These are phyloP conservation scores for Sporothrix sp. DNA, from an alignment of 2,329 filamentous ascomycete genomes.

Conservation along the genomic window DNA sequence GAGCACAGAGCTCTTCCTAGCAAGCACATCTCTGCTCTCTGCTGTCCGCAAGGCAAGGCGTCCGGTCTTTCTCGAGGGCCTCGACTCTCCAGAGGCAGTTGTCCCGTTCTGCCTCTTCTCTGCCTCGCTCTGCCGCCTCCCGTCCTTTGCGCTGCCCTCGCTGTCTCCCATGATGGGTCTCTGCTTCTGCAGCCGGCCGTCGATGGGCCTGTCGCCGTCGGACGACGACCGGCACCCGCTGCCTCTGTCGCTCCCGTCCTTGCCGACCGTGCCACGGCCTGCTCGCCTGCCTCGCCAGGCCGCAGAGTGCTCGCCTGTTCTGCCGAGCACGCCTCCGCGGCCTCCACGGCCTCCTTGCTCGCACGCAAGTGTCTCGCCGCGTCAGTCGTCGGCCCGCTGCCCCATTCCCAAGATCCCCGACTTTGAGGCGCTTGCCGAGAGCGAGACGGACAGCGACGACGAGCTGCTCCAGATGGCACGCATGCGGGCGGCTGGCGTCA, in stretches of 20 bases:
- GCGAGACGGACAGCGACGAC: slow-evolving; percentile 34
- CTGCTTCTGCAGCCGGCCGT: slow-evolving; percentile 16
- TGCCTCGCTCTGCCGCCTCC: not conserved
- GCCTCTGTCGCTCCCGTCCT: not conserved
- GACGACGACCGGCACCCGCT: not conserved
- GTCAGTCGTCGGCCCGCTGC: not conserved
- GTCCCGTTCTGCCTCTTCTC: no score
- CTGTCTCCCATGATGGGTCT: slow-evolving; percentile 11
- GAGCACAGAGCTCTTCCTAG: no score
- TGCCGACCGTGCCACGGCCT: slow-evolving; percentile 7
- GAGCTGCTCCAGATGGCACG: slow-evolving; percentile 19
- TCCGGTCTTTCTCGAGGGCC: no score
- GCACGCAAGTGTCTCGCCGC: not conserved
- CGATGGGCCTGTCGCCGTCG: slow-evolving; percentile 3
- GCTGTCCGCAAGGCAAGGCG: no score
- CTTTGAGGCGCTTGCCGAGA: slow-evolving; percentile 22
- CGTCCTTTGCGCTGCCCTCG: not conserved
- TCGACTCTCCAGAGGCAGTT: no score
- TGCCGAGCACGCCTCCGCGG: not conserved
- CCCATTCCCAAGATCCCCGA: slow-evolving; percentile 13
- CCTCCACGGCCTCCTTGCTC: not conserved
- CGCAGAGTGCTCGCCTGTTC: not conserved
- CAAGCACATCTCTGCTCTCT: no score
- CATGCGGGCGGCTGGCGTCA: not conserved
- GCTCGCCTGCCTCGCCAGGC: not conserved